Evolutionary conservation across 169 alveolate species (phyloP).

Genomic region (Plasmodium gonderi): DNA sequence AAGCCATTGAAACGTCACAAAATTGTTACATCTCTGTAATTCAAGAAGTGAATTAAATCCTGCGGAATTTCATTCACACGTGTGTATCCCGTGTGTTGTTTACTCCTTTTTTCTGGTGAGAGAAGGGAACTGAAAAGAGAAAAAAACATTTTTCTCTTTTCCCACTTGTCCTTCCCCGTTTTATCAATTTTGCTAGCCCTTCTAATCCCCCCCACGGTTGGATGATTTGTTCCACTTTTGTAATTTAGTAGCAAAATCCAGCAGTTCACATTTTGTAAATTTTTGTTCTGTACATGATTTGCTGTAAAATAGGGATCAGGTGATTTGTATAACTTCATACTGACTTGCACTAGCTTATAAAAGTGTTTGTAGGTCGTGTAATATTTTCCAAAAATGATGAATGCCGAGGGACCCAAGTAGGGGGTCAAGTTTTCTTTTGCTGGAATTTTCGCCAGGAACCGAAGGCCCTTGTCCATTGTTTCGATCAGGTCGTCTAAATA

Average conservation of each 20-base stretch:
- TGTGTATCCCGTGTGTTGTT: not conserved
- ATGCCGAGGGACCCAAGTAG: slow-evolving; percentile 51
- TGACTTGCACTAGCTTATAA: slow-evolving; percentile 19
- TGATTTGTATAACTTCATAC: slow-evolving; percentile 5
- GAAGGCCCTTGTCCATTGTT: slow-evolving; percentile 1
- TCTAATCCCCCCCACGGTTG: not conserved
- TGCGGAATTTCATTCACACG: slow-evolving; percentile 30
- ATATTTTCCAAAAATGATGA: slow-evolving; percentile 40
- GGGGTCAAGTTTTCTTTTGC: slow-evolving; percentile 27
- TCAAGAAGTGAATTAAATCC: slow-evolving; percentile 38
- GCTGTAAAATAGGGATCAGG: not conserved
- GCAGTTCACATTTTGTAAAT: not conserved
- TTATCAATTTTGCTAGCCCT: slow-evolving; percentile 12
- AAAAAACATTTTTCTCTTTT: not conserved
- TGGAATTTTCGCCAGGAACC: slow-evolving; percentile 31
- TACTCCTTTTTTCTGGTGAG: not conserved
- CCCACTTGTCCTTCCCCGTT: not conserved
- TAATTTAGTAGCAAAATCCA: not conserved
- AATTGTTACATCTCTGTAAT: slow-evolving; percentile 21
- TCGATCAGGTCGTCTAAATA: slow-evolving; percentile 38
- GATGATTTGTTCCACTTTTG: not conserved
- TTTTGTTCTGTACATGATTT: not conserved
- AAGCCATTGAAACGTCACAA: not conserved
- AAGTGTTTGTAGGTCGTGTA: slow-evolving; percentile 22
- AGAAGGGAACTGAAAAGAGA: not conserved